Percentiles rank a stretch among this genome's conserved stretches.
Evolutionary conservation across 2,329 filamentous ascomycete genomes (phyloP).

Genomic region (Colletotrichum scovillei): DNA sequence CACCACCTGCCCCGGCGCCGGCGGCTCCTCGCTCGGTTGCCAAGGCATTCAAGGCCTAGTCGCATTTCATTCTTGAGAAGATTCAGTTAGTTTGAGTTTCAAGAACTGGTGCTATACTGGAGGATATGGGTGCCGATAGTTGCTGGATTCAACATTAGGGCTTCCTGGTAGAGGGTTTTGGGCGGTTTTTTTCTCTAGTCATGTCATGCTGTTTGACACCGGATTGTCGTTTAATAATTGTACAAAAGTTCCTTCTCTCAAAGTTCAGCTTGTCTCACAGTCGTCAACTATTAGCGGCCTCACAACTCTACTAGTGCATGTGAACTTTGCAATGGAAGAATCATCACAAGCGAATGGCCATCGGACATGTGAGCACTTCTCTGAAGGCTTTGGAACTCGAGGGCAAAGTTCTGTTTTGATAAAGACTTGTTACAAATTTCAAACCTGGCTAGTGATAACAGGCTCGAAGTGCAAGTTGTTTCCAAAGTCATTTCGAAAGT

Average conservation of each 20-base stretch:
- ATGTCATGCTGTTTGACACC: constrained; percentile 7
- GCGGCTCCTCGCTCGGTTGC: background rate
- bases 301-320: no score
- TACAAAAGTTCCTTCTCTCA: background rate
- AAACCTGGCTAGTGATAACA: no score
- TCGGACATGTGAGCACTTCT: no score
- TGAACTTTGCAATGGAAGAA: no score
- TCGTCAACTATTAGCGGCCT: no score
- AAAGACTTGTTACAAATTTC: no score
- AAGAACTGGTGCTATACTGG: background rate
- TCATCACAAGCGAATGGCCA: no score
- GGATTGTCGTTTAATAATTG: background rate
- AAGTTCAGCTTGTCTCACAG: no score
- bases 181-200: background rate
- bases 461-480: no score
- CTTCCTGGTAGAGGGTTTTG: background rate
- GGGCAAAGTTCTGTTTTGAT: no score
- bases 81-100: background rate
- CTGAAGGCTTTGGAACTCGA: no score
- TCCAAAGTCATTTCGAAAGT: no score
- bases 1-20: background rate
- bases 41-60: constrained; percentile 11
- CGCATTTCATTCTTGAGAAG: background rate
- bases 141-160: constrained; percentile 25
- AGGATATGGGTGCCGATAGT: background rate